Base-by-base conservation (phyloP, 2,329 filamentous ascomycete genomes). In the Gnomoniopsis smithogilvyi region DNA sequence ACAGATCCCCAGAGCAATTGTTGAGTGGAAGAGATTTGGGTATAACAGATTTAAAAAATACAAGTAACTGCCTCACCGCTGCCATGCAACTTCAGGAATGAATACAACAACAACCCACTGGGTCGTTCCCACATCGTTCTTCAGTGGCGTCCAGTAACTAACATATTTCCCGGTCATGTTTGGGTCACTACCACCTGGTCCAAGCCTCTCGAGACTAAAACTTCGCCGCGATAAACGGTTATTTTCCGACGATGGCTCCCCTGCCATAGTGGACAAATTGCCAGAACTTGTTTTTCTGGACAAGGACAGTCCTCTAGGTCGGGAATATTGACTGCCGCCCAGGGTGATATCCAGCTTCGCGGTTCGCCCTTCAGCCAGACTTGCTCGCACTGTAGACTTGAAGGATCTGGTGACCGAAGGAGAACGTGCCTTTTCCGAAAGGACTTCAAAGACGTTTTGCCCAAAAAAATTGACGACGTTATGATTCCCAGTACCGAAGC, bases 141-240 rank as follows among this genome's bases (percentile, higher is more conserved):
- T 58, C 33, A 61, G 45, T 38, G 59, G 59, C 4, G 55, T 61
- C 59, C 59, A 61, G 36, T 58, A 55, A n/a, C 51, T 61, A 19
- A 58, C 59, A 24, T 17, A 61, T 15, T 54, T 43, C 24, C 43
- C 55, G 3, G n/a, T 14, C 0, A 38, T 41, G 0, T 24, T 55
- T 6, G 22, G 33, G 8, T 22, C 21, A 15, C 17, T 33, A 3
- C 21, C 15, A 3, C 15, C 36, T 11, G 55, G 47, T 2, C 24
- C 55, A 7, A 58, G 8, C 21, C 30, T 58, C 14, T 61, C 59
- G 12, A 54, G 19, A 22, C 59, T 61, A n/a, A 61, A 46, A 22
- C 59, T 61, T 24, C 46, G 46, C 1, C 51, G 55, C 36, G 54
- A 17, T 7, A 51, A 26, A 12, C 47, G 54, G 1, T 47, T 47